These are phyloP conservation scores for Tephrocybe sp. DNA, from an alignment of 768 basidiomycete genomes.

Conservation along the genomic window DNA sequence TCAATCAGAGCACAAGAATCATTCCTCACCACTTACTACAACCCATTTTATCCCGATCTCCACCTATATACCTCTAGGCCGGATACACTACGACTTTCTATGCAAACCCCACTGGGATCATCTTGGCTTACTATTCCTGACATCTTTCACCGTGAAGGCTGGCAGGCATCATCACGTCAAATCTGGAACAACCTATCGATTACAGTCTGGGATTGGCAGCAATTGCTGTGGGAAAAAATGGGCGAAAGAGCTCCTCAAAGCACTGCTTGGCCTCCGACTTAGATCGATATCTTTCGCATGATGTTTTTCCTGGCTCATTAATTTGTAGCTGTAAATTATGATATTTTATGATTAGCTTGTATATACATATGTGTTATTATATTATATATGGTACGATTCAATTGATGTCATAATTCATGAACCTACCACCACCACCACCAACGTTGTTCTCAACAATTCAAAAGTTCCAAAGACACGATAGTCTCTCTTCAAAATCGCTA, in stretches of 20 bases:
- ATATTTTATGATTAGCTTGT: conserved; percentile 3
- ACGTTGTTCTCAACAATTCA: conserved; percentile 46
- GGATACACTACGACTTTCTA: conserved; percentile 36
- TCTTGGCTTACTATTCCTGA: conserved; percentile 34
- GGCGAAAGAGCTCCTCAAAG: conserved; percentile 29
- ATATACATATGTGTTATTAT: neutral
- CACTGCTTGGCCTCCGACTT: conserved; percentile 40
- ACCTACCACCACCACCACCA: conserved; percentile 23
- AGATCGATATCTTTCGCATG: conserved; percentile 8
- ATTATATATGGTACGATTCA: conserved; percentile 2
- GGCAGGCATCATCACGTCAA: conserved; percentile 35
- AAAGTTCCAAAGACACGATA: conserved; percentile 36
- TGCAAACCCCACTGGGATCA: conserved; percentile 27
- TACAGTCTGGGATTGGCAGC: conserved; percentile 33
- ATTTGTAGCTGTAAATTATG: conserved; percentile 13
- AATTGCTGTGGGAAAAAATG: conserved; percentile 44
- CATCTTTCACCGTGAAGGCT: conserved; percentile 40
- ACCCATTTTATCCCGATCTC: conserved; percentile 75
- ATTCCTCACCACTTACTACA: conserved; percentile 76
- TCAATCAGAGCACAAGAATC: conserved; percentile 47
- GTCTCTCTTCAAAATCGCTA: conserved; percentile 32
- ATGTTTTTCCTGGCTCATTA: neutral
- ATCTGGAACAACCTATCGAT: conserved; percentile 36
- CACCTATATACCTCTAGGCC: conserved; percentile 51
- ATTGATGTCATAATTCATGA: conserved; percentile 18